Evolutionary conservation across 768 basidiomycete genomes (phyloP), one percentile per base, ranked within the genome.

Genomic region (Tulasnella sp.): DNA sequence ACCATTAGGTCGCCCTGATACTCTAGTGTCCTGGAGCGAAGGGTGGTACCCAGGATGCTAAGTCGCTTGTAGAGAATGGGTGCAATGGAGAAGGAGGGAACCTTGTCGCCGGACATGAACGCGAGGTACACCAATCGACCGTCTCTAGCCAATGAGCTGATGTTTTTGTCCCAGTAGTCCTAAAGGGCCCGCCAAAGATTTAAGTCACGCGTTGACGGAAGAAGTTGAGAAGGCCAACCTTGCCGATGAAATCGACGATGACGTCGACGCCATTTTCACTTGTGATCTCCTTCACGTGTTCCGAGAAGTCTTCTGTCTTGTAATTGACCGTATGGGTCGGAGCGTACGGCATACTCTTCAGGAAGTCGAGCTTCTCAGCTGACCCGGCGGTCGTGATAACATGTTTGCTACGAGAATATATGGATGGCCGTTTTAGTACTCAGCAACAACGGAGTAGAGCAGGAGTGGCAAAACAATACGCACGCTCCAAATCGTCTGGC

Each of bases 371-470:
- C 71, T 96, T 96, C 38, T 86, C 85, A 68, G 80, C 74, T 3
- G 82, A 84, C 3, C 93, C 94, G 13, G 91, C 88, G 2, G 94
- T 96, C 8, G 88, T 86, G 54, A 82, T 88, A 9, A 95, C 83
- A 10, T 82, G 77, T 51, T 73, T 76, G 54, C 87, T 86, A 66
- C 19, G 45, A 45, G 62, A 17, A 8, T n/a, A 42, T 27, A 21
- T 51, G 8, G 56, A 60, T 65, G 11, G 47, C 27, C 17, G 32
- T 38, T 4, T 43, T 43, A 43, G 41, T 8, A 17, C 50, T 26
- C 5, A 27, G 23, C 17, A 19, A 13, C n/a, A 34, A 38, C 19
- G 4, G 21, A 44, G 29, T 17, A 9, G 13, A 44, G 38, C 19
- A 43, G 56, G 4, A 9, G 13, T 15, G 56, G 7, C 58, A 29